phyloP scores from a whole-genome alignment of 2,329 filamentous ascomycete species.

The Chaetomium sp. region DNA sequence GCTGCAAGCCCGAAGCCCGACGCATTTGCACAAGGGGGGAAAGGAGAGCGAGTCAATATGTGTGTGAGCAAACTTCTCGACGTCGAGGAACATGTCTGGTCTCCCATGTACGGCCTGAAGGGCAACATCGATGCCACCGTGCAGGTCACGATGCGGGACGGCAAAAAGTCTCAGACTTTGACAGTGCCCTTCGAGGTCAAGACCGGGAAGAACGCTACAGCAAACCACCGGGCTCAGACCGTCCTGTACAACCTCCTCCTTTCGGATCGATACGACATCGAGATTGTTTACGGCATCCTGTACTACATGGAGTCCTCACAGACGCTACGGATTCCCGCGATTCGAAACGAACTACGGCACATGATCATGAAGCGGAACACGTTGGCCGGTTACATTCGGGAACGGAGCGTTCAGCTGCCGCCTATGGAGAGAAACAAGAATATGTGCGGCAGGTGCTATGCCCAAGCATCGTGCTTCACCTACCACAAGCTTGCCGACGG shows the following conservation, averaged over 20 bases:
- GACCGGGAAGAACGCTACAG: slow-evolving; percentile 81
- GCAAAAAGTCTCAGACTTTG: slow-evolving; percentile 63
- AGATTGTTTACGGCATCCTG: slow-evolving; percentile 84
- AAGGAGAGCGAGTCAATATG: slow-evolving; percentile 75
- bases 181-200: slow-evolving; percentile 95
- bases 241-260: slow-evolving; percentile 90
- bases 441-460: slow-evolving; percentile 85
- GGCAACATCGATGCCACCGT: slow-evolving; percentile 98
- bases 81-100: slow-evolving; percentile 98
- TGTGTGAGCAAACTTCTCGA: slow-evolving; percentile 92
- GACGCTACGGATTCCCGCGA: slow-evolving; percentile 79
- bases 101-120: slow-evolving; percentile 94
- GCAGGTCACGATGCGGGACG: slow-evolving; percentile 78
- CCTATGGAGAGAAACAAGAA: slow-evolving; percentile 82
- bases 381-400: slow-evolving; percentile 80
- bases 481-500: slow-evolving; percentile 90
- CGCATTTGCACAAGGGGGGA: slow-evolving; percentile 76
- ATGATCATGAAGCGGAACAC: slow-evolving; percentile 97
- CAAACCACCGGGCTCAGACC: slow-evolving; percentile 88
- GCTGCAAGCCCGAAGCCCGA: slow-evolving; percentile 63
- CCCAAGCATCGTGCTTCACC: slow-evolving; percentile 85
- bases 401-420: slow-evolving; percentile 77
- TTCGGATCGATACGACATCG: slow-evolving; percentile 91
- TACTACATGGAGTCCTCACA: slow-evolving; percentile 95
- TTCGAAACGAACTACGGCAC: slow-evolving; percentile 85